Evolutionary conservation across 345 rosid genomes (phyloP), one percentile per base, ranked within the genome.

Genomic region (Eucalyptus cladocalyx): DNA sequence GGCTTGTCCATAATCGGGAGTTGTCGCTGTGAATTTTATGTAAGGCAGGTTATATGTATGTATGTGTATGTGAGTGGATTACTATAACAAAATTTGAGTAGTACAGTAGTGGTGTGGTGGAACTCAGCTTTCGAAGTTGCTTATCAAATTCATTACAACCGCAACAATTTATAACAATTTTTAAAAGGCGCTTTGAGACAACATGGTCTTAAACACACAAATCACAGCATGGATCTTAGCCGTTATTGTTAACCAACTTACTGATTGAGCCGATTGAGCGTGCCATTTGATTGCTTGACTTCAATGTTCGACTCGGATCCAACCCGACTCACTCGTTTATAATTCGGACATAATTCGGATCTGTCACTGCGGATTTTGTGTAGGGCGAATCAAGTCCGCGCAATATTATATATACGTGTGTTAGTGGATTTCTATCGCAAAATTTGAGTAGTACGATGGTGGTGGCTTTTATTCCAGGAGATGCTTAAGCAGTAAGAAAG

Each of bases 371-470:
- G 28, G 45, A 21, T 10, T 37, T 37, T 37, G 3, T 34, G 45
- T 19, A 2, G 8, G 26, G 60, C 28, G 28, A 23, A 28, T 37
- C 15, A 11, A 21, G 45, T 37, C 1, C 58, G 58, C 58, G 11
- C 26, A 8, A 65, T 0, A n/a, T 16, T 8, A 28, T 60, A 11
- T 8, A 4, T 26, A 0, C 11, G 67, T 4, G 18, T 0, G 26
- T 1, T 1, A 5, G 81, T 3, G 24, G 3, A 72, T 21, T 72
- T 37, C 8, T 11, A 23, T 37, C 0, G 11, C 47, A 19, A 21
- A 37, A 72, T 72, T 69, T 5, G 42, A 72, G 2, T 9, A 72
- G 45, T 2, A 60, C 67, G n/a, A 30, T 12, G 83, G 83, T 3
- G 83, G 47, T 6, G 83, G 13, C 83, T 24, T 24, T 76, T 9